phyloP scores from a whole-genome alignment of 495 filamentous ascomycete genomes.

The Glonium stellatum region DNA sequence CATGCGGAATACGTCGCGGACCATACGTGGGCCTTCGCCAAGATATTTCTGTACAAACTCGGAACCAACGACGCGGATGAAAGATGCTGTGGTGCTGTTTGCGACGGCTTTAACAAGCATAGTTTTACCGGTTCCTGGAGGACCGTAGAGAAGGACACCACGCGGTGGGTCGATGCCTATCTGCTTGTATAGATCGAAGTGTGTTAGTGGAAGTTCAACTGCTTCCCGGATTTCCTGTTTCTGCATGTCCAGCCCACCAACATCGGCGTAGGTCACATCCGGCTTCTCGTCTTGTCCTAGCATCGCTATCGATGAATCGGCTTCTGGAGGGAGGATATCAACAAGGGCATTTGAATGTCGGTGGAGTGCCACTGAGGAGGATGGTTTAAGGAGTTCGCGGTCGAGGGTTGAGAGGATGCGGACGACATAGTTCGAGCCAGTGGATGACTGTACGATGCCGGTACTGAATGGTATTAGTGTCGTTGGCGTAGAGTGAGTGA shows the following conservation, averaged over 20 bases:
- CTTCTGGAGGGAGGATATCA: constrained; percentile 95
- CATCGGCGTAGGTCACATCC: constrained; percentile 96
- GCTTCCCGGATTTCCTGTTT: constrained; percentile 99
- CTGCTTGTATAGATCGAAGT: constrained; percentile 97
- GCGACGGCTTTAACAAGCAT: constrained; percentile 99
- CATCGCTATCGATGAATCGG: constrained; percentile 98
- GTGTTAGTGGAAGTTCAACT: constrained; percentile 90
- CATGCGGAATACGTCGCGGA: constrained; percentile 98
- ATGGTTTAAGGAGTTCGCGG: constrained; percentile 94
- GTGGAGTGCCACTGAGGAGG: constrained; percentile 93
- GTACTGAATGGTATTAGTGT: constrained; percentile 51
- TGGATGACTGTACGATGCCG: constrained; percentile 96
- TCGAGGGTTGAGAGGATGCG: constrained; percentile 97
- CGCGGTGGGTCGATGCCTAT: constrained; percentile 97
- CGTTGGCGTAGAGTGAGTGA: constrained; percentile 6
- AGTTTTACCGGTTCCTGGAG: constrained; percentile 95
- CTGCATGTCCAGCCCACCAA: constrained; percentile 98
- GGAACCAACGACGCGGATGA: constrained; percentile 95
- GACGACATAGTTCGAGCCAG: constrained; percentile 97
- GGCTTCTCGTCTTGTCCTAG: constrained; percentile 93
- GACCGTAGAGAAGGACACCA: constrained; percentile 91
- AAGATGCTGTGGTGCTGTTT: constrained; percentile 95
- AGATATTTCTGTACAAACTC: constrained; percentile 99
- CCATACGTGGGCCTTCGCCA: constrained; percentile 96
- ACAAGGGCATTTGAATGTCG: constrained; percentile 97